Percentiles rank a stretch among this genome's conserved stretches.
Conservation (phyloP, 1,284 basidiomycete species). For the Limonomyces culmigenus region DNA sequence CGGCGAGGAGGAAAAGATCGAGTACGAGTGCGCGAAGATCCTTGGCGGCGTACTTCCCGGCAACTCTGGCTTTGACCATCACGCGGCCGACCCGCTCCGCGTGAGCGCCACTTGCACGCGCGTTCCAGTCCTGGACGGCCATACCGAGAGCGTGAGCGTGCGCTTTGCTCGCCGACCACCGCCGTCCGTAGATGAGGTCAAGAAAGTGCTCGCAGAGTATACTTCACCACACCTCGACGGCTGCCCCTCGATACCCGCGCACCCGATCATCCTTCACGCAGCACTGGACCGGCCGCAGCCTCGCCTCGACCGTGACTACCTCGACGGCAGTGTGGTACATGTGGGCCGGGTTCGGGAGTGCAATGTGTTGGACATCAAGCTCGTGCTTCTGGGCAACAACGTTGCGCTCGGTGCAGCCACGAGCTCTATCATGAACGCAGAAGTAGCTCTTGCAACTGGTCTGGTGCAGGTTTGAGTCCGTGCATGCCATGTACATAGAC, state of each 20-base stretch:
- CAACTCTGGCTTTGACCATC: constrained; percentile 68
- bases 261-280: constrained; percentile 87
- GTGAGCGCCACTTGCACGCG: constrained; percentile 88
- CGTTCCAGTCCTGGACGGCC: constrained; percentile 87
- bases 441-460: constrained; percentile 81
- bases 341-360: constrained; percentile 89
- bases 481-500: too few species aligned
- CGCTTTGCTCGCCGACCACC: constrained; percentile 70
- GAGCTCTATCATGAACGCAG: constrained; percentile 94
- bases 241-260: constrained; percentile 75
- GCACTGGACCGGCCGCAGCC: constrained; percentile 91
- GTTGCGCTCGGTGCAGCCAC: constrained; percentile 95
- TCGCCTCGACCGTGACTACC: constrained; percentile 78
- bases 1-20: constrained; percentile 98
- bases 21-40: constrained; percentile 97
- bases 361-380: constrained; percentile 88
- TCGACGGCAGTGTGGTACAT: constrained; percentile 83
- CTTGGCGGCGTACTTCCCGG: constrained; percentile 62
- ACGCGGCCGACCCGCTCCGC: constrained; percentile 60
- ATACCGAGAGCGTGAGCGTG: constrained; percentile 78
- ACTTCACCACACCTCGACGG: constrained; percentile 66
- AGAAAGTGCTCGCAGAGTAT: constrained; percentile 64
- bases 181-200: constrained; percentile 79
- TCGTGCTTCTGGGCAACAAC: constrained; percentile 90
- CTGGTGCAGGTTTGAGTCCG: constrained; percentile 25